phyloP scores from a whole-genome alignment of 352 stramenopile genomes.

The Phytophthora cactorum region DNA sequence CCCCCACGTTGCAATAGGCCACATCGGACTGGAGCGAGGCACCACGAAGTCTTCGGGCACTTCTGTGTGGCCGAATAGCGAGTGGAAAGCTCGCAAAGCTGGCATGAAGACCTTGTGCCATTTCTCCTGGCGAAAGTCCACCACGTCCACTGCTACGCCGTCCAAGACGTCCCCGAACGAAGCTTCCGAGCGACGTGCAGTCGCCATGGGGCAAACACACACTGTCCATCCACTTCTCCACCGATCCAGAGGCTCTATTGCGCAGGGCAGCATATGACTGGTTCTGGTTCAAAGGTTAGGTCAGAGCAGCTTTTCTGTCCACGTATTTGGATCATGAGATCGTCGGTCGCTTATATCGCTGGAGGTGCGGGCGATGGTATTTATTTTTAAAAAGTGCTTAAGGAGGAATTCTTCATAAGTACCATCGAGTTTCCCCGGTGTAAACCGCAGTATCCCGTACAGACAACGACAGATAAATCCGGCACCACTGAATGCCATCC shows the following conservation, averaged over 20 bases:
- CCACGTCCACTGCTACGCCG: slow-evolving; percentile 3
- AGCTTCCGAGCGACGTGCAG: slow-evolving; percentile 2
- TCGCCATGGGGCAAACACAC: slow-evolving; percentile 21
- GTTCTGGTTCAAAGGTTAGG: slow-evolving; percentile 16
- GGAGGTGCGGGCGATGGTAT: no score
- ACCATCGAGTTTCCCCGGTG: no score
- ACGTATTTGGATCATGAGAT: neutral
- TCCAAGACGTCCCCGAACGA: slow-evolving; percentile 33
- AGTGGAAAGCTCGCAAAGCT: slow-evolving; percentile 32
- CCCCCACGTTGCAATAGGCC: slow-evolving; percentile 24
- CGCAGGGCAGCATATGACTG: slow-evolving; percentile 19
- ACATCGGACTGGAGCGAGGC: slow-evolving; percentile 17
- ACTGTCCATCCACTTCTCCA: slow-evolving; percentile 15
- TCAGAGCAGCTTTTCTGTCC: slow-evolving; percentile 24
- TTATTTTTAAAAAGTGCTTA: no score
- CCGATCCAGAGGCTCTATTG: neutral
- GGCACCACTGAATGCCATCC: no score
- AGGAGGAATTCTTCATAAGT: no score
- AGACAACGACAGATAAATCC: no score
- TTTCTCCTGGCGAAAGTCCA: slow-evolving; percentile 23
- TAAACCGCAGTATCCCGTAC: no score
- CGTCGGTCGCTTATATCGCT: neutral
- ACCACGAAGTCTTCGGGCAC: slow-evolving; percentile 35
- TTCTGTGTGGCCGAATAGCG: slow-evolving; percentile 19
- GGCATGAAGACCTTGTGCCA: slow-evolving; percentile 33